Evolutionary conservation across 345 rosid species (phyloP), one percentile per base, ranked within the genome.

Genomic region (Geranium rotundifolium): DNA sequence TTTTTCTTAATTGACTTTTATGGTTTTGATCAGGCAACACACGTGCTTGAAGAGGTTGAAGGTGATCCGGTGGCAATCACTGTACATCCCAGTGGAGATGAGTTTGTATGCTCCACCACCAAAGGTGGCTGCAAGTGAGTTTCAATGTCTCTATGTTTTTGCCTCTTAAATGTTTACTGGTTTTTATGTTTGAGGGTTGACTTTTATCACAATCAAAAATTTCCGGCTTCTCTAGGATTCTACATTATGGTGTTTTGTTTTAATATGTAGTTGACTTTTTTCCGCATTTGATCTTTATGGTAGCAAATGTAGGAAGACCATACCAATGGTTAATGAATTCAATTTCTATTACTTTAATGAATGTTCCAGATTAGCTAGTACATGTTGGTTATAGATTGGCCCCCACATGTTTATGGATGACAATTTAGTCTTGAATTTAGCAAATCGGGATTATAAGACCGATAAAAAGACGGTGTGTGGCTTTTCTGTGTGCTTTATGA

Each of bases 11-110:
- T 41, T 41, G 50, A 41, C 1, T 41, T 41, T 46, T 55, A 56
- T 3, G 57, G 14, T 39, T 27, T 29, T 39, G 52, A 15, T 54
- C 31, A 93, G 99, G 89, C 77, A 19, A 76, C 73, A 14, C 82
- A 82, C 56, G 84, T 79, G 69, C 69, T 93, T 23, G 80, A 93
- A 58, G 95, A 84, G 65, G 73, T 65, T 62, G 96, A 89, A 34
- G 98, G 97, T 37, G 85, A 84, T 58, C 91, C 85, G 4, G 65
- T 84, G 63, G 55, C 85, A 17, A 77, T 89, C 57, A 75, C 84
- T 12, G 97, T 87, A 63, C 92, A 92, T 71, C 96, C 95, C 15
- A 87, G 79, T 68, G 97, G 97, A 9, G 98, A 89, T 63, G 82
- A 79, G 52, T 77, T 93, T 66, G 86, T 88, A 50, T 89, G 91